Percentiles rank a stretch among this genome's conserved stretches.
phyloP scores from a whole-genome alignment of 306 rosid genomes.

The Medicago lupulina region DNA sequence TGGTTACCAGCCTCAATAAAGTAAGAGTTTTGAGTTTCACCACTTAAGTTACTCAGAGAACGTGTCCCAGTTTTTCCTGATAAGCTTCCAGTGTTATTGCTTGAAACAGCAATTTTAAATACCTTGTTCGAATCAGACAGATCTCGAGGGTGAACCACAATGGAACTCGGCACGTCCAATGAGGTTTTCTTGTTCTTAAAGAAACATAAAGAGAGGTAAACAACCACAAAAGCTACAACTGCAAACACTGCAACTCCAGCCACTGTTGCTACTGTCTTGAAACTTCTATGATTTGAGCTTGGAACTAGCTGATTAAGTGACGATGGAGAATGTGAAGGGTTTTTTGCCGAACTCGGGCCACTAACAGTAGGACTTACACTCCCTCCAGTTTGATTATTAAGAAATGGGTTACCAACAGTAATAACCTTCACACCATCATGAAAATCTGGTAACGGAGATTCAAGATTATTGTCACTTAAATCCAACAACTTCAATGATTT shows the following conservation, averaged over 20 bases:
- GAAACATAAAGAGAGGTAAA: constrained; percentile 51
- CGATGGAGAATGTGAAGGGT: constrained; percentile 39
- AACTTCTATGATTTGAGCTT: constrained; percentile 41
- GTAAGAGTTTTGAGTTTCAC: constrained; percentile 59
- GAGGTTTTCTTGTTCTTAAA: constrained; percentile 52
- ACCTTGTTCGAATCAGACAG: constrained; percentile 59
- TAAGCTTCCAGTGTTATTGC: constrained; percentile 54
- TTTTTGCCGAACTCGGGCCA: constrained; percentile 47
- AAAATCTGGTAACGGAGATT: constrained; percentile 72
- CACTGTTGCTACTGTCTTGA: constrained; percentile 42
- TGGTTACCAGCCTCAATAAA: constrained; percentile 62
- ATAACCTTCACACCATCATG: constrained; percentile 52
- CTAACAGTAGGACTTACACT: constrained; percentile 36
- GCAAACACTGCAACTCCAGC: constrained; percentile 45
- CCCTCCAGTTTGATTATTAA: constrained; percentile 45
- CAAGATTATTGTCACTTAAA: constrained; percentile 63
- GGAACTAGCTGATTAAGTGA: constrained; percentile 39
- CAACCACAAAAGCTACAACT: constrained; percentile 24
- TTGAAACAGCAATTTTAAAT: constrained; percentile 65
- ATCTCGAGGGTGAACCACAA: constrained; percentile 73
- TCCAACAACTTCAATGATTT: constrained; percentile 69
- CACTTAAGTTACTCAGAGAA: constrained; percentile 54
- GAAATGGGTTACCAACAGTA: constrained; percentile 62
- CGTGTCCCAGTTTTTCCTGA: constrained; percentile 60
- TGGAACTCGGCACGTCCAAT: constrained; percentile 53